Conservation (phyloP, 768 basidiomycete species). For the Lentinula detonsa region DNA sequence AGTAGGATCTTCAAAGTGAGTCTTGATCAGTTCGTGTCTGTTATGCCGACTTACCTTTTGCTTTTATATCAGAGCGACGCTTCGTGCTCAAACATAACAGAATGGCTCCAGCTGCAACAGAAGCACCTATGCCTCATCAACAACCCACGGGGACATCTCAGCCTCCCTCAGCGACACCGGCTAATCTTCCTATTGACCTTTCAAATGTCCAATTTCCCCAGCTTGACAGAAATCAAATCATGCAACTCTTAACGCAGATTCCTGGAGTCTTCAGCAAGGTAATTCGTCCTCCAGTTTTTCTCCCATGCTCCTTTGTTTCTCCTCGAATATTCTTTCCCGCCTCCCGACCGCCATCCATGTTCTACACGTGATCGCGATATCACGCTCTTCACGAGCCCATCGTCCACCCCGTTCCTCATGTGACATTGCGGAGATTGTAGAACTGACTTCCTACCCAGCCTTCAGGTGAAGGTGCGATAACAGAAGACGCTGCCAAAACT, state of each 20-base stretch:
- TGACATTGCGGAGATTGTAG: not conserved
- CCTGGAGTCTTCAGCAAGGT: conserved; percentile 55
- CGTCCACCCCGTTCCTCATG: conserved; percentile 11
- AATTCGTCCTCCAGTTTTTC: conserved; percentile 17
- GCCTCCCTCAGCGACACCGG: not conserved
- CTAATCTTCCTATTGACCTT: not conserved
- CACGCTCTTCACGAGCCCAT: conserved; percentile 13
- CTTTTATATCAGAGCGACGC: too few relatives aligned
- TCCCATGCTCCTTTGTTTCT: too few relatives aligned
- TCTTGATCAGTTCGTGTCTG: not conserved
- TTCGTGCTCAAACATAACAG: not conserved
- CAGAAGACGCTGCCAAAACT: conserved; percentile 58
- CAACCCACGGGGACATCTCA: not conserved
- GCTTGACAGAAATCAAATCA: conserved; percentile 52
- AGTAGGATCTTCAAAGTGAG: not conserved
- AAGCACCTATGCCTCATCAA: not conserved
- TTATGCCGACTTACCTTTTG: not conserved
- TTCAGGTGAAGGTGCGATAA: conserved; percentile 40
- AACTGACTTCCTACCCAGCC: conserved; percentile 25
- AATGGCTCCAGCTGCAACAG: conserved; percentile 1
- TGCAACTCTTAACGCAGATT: conserved; percentile 50
- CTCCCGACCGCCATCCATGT: conserved; percentile 1
- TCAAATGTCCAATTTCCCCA: conserved; percentile 2
- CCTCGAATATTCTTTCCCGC: conserved; percentile 2
- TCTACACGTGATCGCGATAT: conserved; percentile 12